Conservation (phyloP, 345 rosid genomes). For the Eucalyptus melliodora region DNA sequence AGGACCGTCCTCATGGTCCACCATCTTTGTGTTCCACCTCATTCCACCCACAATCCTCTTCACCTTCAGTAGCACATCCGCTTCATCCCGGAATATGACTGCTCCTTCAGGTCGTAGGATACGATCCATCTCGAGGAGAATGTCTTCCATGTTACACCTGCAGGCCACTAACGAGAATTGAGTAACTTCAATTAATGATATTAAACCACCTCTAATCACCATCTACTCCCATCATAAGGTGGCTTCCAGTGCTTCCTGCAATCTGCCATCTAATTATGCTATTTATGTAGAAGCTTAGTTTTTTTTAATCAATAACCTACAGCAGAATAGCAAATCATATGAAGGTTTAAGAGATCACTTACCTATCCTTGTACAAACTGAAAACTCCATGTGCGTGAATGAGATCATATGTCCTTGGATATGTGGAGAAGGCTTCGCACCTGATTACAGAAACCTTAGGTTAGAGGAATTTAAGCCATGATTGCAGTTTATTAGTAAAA, state of each 20-base stretch:
- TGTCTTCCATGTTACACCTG: constrained; percentile 42
- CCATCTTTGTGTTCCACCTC: constrained; percentile 52
- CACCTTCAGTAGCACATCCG: constrained; percentile 28
- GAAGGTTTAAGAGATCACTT: not conserved
- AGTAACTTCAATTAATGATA: not conserved
- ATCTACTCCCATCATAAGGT: not conserved
- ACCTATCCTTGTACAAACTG: constrained; percentile 52
- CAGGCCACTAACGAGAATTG: not conserved
- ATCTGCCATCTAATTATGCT: not conserved
- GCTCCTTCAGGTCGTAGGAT: constrained; percentile 66
- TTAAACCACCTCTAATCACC: not conserved
- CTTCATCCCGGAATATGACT: constrained; percentile 46
- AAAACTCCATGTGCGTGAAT: constrained; percentile 50
- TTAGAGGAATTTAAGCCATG: not conserved
- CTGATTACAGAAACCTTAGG: constrained; percentile 6
- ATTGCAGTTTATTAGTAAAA: not conserved
- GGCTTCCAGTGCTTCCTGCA: not conserved
- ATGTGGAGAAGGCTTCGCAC: constrained; percentile 76
- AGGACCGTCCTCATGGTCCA: constrained; percentile 70
- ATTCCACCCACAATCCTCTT: constrained; percentile 28
- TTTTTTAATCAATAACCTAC: not conserved
- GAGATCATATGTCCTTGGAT: constrained; percentile 69
- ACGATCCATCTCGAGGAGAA: constrained; percentile 64
- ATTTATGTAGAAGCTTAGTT: not conserved
- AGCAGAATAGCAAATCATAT: not conserved